Evolutionary conservation across 1,139 yeast species (phyloP).

Genomic region (Scheffersomyces cryptocercus): DNA sequence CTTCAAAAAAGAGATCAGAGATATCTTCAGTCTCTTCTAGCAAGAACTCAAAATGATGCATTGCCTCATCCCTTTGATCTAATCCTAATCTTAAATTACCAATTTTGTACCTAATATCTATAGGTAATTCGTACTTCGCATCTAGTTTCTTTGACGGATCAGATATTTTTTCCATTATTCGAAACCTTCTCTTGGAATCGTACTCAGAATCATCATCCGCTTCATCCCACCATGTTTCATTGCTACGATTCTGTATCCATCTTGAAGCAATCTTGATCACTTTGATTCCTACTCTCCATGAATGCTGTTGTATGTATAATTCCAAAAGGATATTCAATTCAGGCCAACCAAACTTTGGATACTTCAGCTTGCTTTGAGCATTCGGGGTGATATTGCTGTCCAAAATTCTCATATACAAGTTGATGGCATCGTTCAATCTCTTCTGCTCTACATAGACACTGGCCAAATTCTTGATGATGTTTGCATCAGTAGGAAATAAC

Average conservation of each 20-base stretch:
- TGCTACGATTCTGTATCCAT: constrained; percentile 75
- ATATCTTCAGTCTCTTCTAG: constrained; percentile 57
- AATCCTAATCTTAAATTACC: constrained; percentile 72
- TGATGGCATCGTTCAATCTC: constrained; percentile 77
- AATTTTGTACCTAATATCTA: constrained; percentile 81
- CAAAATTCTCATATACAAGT: constrained; percentile 66
- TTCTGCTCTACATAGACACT: constrained; percentile 74
- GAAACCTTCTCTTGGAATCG: constrained; percentile 60
- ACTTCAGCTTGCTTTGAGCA: constrained; percentile 25
- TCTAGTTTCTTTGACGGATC: constrained; percentile 18
- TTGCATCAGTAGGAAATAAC: constrained; percentile 61
- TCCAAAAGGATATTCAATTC: constrained; percentile 84
- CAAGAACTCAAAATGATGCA: constrained; percentile 64
- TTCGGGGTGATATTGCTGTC: constrained; percentile 52
- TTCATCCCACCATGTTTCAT: constrained; percentile 85
- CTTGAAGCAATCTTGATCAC: constrained; percentile 72
- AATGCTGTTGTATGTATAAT: constrained; percentile 66
- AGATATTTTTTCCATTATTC: constrained; percentile 19
- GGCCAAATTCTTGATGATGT: constrained; percentile 72
- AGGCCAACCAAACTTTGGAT: constrained; percentile 76
- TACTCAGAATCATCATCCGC: constrained; percentile 76
- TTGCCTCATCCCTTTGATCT: constrained; percentile 68
- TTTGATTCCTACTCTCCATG: constrained; percentile 64
- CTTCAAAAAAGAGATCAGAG: constrained; percentile 73
- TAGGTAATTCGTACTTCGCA: constrained; percentile 55